These are phyloP conservation scores for Suillus lakei DNA, from an alignment of 768 basidiomycete genomes.

Conservation along the genomic window DNA sequence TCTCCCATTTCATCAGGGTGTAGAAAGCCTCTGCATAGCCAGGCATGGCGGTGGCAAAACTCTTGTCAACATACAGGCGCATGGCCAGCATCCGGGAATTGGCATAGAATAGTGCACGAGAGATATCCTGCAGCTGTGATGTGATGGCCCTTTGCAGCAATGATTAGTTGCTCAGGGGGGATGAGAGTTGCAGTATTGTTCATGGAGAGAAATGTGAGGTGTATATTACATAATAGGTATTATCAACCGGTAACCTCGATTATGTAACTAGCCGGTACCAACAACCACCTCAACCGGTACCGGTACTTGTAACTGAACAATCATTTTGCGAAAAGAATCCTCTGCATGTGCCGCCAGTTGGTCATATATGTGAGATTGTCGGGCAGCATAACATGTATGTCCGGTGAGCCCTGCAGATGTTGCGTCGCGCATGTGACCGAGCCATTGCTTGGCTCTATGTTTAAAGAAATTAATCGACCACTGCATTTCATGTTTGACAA, in stretches of 20 bases:
- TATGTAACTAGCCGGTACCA: no score
- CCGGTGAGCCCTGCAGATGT: background rate
- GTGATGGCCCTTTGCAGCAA: no score
- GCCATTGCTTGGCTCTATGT: background rate
- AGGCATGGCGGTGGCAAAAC: background rate
- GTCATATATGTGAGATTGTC: constrained; percentile 1
- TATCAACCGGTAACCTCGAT: no score
- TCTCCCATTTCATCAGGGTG: background rate
- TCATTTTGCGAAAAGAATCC: background rate
- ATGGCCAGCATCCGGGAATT: background rate
- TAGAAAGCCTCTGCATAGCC: background rate
- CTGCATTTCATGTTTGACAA: constrained; percentile 3
- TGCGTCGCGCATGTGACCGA: background rate
- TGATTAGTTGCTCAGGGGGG: no score
- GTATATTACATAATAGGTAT: no score
- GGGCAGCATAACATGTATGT: background rate
- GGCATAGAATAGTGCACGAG: background rate
- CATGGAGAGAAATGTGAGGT: no score
- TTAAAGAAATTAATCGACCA: background rate
- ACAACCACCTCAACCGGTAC: no score
- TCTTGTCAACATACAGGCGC: background rate
- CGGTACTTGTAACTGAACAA: no score
- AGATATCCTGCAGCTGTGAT: constrained; percentile 1
- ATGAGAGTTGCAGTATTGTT: no score
- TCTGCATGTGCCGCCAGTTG: background rate